Base-by-base conservation (phyloP, 2,329 filamentous ascomycete genomes). In the Talaromyces islandicus region DNA sequence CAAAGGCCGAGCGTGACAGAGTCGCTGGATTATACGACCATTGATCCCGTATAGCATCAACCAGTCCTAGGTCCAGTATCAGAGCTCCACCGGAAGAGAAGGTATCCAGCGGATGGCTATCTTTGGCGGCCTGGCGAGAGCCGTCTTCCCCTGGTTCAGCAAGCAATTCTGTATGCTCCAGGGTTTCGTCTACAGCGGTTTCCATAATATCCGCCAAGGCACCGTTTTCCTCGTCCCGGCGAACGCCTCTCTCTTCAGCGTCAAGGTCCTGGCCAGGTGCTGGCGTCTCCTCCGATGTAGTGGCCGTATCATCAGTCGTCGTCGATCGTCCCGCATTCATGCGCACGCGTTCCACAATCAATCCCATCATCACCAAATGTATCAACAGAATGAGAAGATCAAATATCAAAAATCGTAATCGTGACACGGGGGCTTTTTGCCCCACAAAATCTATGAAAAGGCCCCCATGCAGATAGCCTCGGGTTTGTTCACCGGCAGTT, bases 381-480 rank as follows among this genome's bases (percentile, higher is more conserved):
- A 88, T 69, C 5, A 77, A 62, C 62, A 86, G 65, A 11, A 86
- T 74, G 38, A 85, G 69, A 9, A 82, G 48, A 67, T 88, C 85
- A 62, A 86, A 72, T 3, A 74, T 66, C 4, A 83, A 66, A 12
- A 88, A 75, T 63, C 79, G 77, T 54, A 80, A 69, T 67, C 81
- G 82, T 57, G 82, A 80, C 3, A 81, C 78, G 2, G 84, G 83
- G 2, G 80, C 82, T 64, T 81, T 77, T 69, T 87, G 83, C 17
- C 85, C 85, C 57, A 88, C 82, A 67, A 88, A 87, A 71, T 88
- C 85, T 67, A 88, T 84, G 64, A 85, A 78, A 55, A 87, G 64
- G 2, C 85, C 84, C 6, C 85, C 85, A 67, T 87, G 84, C 12
- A 87, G 73, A 68, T 86, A 87, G 19, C 78, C 79, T 30, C 82